Conservation (phyloP, 805 yeast genomes). For the Torulaspora maleeae region DNA sequence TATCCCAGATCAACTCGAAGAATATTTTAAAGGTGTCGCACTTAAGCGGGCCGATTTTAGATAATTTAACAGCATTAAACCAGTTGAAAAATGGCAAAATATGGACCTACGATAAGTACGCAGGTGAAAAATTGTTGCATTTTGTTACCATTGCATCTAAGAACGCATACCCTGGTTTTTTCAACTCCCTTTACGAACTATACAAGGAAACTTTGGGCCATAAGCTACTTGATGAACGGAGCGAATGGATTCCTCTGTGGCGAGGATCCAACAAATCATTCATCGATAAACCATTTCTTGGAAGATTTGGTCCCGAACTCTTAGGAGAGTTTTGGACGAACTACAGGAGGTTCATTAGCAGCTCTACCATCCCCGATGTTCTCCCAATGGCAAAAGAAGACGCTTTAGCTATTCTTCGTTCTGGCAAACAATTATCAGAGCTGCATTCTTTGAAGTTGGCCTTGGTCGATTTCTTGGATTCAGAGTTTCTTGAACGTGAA, state of each 20-base stretch:
- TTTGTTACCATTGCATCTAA: constrained; percentile 52
- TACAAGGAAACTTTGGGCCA: constrained; percentile 16
- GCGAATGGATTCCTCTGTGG: constrained; percentile 32
- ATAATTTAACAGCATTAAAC: constrained; percentile 43
- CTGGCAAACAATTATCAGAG: constrained; percentile 17
- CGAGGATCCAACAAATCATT: constrained; percentile 27
- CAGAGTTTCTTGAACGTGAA: constrained; percentile 11
- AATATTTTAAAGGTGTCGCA: constrained; percentile 44
- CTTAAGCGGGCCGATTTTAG: constrained; percentile 46
- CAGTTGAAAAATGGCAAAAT: constrained; percentile 44
- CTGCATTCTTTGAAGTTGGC: constrained; percentile 19
- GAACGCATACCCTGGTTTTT: constrained; percentile 50
- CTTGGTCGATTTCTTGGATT: constrained; percentile 19
- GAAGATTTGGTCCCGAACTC: constrained; percentile 32
- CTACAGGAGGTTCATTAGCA: constrained; percentile 23
- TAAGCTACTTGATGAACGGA: constrained; percentile 18
- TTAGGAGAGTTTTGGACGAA: constrained; percentile 33
- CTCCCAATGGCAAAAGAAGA: constrained; percentile 3
- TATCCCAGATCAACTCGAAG: constrained; percentile 32
- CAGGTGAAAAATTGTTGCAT: constrained; percentile 42
- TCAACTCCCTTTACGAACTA: constrained; percentile 28
- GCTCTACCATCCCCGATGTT: background rate
- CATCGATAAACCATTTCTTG: constrained; percentile 28
- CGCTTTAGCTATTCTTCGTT: constrained; percentile 19
- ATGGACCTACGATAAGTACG: constrained; percentile 50